Evolutionary conservation across 345 rosid species (phyloP).

Genomic region (Salix arbutifolia): DNA sequence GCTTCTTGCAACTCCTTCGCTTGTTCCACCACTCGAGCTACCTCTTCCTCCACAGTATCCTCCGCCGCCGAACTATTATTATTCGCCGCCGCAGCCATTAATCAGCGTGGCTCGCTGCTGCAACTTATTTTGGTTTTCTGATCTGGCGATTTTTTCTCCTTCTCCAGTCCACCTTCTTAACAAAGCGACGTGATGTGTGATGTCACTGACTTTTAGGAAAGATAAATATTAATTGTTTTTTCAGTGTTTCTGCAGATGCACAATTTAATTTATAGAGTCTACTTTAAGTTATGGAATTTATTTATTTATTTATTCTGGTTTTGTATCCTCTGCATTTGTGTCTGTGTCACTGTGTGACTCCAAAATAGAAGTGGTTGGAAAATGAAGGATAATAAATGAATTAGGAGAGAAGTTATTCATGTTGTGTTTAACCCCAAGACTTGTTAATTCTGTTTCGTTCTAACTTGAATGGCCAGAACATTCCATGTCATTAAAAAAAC

Average conservation of each 20-base stretch:
- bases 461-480: too few relatives aligned
- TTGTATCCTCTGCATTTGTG: too few relatives aligned
- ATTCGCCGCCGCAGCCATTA: neutral
- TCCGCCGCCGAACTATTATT: conserved; percentile 3
- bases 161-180: neutral
- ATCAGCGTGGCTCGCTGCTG: neutral
- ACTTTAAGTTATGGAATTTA: too few relatives aligned
- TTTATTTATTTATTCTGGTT: too few relatives aligned
- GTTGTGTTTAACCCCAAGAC: too few relatives aligned
- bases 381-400: too few relatives aligned
- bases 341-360: too few relatives aligned
- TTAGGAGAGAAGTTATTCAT: too few relatives aligned
- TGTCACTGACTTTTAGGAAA: neutral
- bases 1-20: conserved; percentile 76
- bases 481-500: too few relatives aligned
- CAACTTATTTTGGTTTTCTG: neutral
- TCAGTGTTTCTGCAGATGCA: neutral
- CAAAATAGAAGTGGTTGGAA: too few relatives aligned
- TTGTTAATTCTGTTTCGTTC: too few relatives aligned
- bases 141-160: neutral
- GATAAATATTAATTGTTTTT: neutral
- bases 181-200: neutral
- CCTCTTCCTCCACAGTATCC: conserved; percentile 60
- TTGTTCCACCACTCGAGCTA: conserved; percentile 55
- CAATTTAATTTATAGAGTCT: neutral